phyloP scores from a whole-genome alignment of 2,329 filamentous ascomycete species.

The Phyllosticta capitalensis region DNA sequence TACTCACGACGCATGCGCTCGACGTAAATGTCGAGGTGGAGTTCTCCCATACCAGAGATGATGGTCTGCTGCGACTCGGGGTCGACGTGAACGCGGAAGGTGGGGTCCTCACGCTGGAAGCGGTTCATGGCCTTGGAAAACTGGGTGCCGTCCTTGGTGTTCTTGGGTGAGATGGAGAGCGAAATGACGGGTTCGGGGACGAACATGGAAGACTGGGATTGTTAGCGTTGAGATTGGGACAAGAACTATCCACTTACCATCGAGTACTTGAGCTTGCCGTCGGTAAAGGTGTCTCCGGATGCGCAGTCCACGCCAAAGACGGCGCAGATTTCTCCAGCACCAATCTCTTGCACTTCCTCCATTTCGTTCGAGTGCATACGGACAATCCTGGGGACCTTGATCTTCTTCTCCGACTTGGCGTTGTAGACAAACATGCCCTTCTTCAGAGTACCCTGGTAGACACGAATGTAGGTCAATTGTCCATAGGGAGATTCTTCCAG shows the following conservation, averaged over 20 bases:
- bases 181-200: constrained; percentile 98
- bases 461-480: constrained; percentile 94
- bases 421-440: constrained; percentile 92
- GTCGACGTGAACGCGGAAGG: constrained; percentile 91
- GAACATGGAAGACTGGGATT: constrained; percentile 68
- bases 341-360: constrained; percentile 89
- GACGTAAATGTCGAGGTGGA: constrained; percentile 94
- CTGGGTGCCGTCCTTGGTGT: constrained; percentile 80
- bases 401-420: constrained; percentile 86
- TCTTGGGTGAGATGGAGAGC: constrained; percentile 92
- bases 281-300: constrained; percentile 95
- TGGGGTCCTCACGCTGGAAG: constrained; percentile 96
- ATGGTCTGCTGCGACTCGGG: constrained; percentile 91
- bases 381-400: constrained; percentile 93
- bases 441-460: constrained; percentile 85
- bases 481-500: constrained; percentile 98
- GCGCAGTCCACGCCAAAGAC: constrained; percentile 98
- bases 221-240: not conserved
- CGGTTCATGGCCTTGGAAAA: constrained; percentile 98
- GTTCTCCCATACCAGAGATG: constrained; percentile 95
- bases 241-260: constrained; percentile 47
- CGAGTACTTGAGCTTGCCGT: constrained; percentile 81
- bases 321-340: constrained; percentile 94
- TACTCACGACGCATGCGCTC: constrained; percentile 96
- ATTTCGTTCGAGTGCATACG: constrained; percentile 99